Base-by-base conservation (phyloP, 805 yeast species). In the Candida nonsorbophila region DNA sequence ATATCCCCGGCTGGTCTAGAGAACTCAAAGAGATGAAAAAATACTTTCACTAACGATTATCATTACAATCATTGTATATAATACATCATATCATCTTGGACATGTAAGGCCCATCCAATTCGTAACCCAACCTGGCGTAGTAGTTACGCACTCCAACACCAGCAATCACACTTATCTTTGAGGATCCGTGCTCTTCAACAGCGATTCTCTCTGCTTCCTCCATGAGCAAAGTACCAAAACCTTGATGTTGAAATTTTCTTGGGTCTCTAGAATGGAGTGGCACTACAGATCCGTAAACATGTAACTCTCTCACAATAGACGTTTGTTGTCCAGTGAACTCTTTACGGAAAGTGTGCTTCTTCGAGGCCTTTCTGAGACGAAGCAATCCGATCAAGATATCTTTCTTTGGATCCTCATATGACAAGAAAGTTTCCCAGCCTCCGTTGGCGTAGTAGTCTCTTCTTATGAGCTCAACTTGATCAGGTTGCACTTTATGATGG, bases 81-180 rank as follows among this genome's bases (percentile, higher is more conserved):
- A 22, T 8, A 8, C 27, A 10, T 27, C 27, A 15, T 33, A 44
- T 39, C 38, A 31, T 37, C 22, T 62, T 92, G n/a, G 97, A 88
- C 98, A 92, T 92, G 58, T 72, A 92, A 10, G 97, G 97, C 3
- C 98, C 98, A 49, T 92, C 98, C 37, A 92, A 66, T 40, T 71
- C 74, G 58, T 92, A 92, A 4, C 98, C 98, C 37, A 92, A 67
- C 47, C 85, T 82, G 11, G 86, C 90, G 48, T 92, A 92, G 60
- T 92, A 92, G 54, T 90, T 92, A 53, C 98, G 74, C 21, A 92
- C 98, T 42, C 98, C 98, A 22, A 92, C 97, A 42, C 98, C 98
- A 19, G 94, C 80, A 44, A 92, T 92, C 31, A 92, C 98, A 53
- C 94, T 78, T 20, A 92, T 82, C 62, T 92, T 92, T 29, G 70